These are phyloP conservation scores for Neonectria hederae DNA, from an alignment of 2,329 filamentous ascomycete genomes.

Conservation along the genomic window DNA sequence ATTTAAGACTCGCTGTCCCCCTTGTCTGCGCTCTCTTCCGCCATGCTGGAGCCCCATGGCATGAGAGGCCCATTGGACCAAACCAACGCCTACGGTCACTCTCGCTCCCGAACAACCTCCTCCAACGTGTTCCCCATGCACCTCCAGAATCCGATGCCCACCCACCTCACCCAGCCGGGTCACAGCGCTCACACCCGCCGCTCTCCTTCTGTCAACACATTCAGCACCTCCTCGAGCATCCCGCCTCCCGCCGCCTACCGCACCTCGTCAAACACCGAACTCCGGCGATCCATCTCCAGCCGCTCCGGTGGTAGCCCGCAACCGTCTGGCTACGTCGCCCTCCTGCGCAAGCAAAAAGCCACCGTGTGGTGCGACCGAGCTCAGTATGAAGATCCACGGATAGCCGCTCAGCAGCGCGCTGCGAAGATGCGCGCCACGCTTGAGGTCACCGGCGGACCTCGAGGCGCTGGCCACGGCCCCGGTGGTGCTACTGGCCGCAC, in stretches of 20 bases:
- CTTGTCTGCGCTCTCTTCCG: slow-evolving; percentile 24
- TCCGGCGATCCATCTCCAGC: slow-evolving; percentile 82
- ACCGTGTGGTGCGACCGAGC: slow-evolving; percentile 98
- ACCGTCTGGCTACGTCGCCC: slow-evolving; percentile 85
- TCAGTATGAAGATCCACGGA: slow-evolving; percentile 88
- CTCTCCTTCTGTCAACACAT: slow-evolving; percentile 73
- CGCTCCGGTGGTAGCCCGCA: slow-evolving; percentile 71
- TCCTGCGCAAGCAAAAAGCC: slow-evolving; percentile 96
- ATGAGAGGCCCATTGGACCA: slow-evolving; percentile 48
- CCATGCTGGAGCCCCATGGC: slow-evolving; percentile 48
- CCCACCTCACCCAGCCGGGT: slow-evolving; percentile 46
- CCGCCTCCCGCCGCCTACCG: slow-evolving; percentile 67
- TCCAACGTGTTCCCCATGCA: slow-evolving; percentile 61
- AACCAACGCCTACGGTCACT: slow-evolving; percentile 59
- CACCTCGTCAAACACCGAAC: slow-evolving; percentile 64
- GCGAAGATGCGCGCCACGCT: slow-evolving; percentile 87
- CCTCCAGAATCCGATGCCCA: slow-evolving; percentile 38
- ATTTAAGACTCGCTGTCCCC: slow-evolving; percentile 36
- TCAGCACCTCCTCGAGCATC: slow-evolving; percentile 76
- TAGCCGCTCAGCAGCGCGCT: slow-evolving; percentile 83
- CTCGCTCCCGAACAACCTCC: slow-evolving; percentile 65
- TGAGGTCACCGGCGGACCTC: slow-evolving; percentile 76
- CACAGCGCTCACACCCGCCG: slow-evolving; percentile 57
- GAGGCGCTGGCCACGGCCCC: slow-evolving; percentile 58
- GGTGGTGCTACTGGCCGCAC: slow-evolving; percentile 57